Evolutionary conservation across 345 rosid species (phyloP), one percentile per base, ranked within the genome.

Genomic region (Bruguiera gymnorhiza): DNA sequence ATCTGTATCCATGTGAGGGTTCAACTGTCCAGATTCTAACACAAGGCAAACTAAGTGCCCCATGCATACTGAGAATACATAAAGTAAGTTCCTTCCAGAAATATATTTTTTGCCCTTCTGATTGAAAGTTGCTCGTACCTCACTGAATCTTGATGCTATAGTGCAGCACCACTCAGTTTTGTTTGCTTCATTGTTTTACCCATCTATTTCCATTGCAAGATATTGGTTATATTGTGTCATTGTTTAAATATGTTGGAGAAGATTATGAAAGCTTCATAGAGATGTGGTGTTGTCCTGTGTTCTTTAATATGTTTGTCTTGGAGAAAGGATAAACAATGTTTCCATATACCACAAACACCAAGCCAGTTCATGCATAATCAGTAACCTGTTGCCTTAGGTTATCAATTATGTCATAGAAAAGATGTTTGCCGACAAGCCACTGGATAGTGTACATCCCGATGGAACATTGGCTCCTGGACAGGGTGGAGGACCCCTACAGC

Each of bases 21-120:
- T 88, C 97, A 20, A 54, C 88, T 65, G 80, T 81, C 65, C 97
- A 90, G 83, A 89, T 92, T 68, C 86, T 87, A 73, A 90, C 98
- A 23, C 96, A 90, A 73, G 99, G 99, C 81, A 96, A 96, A 79
- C 84, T 96, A 54, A 96, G 96, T 81, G 99, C 99, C 57, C 99
- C 99, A 57, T 86, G 99, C 59, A 96, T 96, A 82, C 79, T 96
- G 86, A 90, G 99, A 82, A 88, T 92, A 79, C 96, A 90, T 76
- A 96, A 96, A 87, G 99, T 96, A 78, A 80, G 83, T 60, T 53
- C 48, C 31, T 37, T 66, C 68, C 37, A n/a, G 67, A 56, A 19
- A n/a, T 37, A 15, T 21, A 54, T 39, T 24, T 23, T 72, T 21
- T 55, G 8, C 6, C 4, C 26, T 5, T 18, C 10, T 60, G 18